phyloP scores from a whole-genome alignment of 495 filamentous ascomycete genomes.

The Hypoxylon intermedium region DNA sequence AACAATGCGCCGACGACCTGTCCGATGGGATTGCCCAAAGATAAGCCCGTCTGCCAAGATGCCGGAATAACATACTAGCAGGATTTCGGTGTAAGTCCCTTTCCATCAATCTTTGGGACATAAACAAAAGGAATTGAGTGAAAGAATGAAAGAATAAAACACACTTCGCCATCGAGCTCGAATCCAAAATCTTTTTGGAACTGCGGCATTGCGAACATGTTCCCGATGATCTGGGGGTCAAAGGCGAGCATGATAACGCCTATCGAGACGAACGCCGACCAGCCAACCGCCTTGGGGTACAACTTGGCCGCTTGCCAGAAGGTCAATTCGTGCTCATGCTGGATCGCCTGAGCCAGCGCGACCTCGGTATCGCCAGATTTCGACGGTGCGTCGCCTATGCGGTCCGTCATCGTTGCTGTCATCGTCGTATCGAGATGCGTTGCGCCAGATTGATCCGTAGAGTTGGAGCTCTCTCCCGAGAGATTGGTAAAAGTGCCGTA shows the following conservation, averaged over 20 bases:
- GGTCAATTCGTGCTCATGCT: constrained; percentile 43
- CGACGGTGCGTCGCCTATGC: constrained; percentile 10
- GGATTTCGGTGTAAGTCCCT: constrained; percentile 3
- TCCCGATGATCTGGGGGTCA: constrained; percentile 53
- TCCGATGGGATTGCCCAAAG: constrained; percentile 53
- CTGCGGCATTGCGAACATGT: constrained; percentile 53
- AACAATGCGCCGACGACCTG: constrained; percentile 56
- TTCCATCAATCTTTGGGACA: too few species aligned
- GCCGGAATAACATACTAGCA: constrained; percentile 50
- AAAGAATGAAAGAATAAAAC: constrained; percentile 12
- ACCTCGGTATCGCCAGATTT: constrained; percentile 33
- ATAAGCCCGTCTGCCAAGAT: constrained; percentile 57
- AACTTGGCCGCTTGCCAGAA: constrained; percentile 46
- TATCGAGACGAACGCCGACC: constrained; percentile 53
- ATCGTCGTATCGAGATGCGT: constrained; percentile 12
- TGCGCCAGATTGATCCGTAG: constrained; percentile 24
- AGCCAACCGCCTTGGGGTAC: constrained; percentile 52
- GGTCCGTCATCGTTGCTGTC: constrained; percentile 19
- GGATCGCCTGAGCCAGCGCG: constrained; percentile 43
- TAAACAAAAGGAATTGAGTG: too few species aligned
- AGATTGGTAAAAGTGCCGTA: constrained; percentile 30
- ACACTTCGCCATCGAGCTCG: constrained; percentile 43
- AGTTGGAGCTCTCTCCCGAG: constrained; percentile 22
- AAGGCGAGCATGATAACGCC: constrained; percentile 57
- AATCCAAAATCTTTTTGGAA: constrained; percentile 55